These are phyloP conservation scores for Trametes hirsuta DNA, from an alignment of 1,284 basidiomycete genomes.

Conservation along the genomic window DNA sequence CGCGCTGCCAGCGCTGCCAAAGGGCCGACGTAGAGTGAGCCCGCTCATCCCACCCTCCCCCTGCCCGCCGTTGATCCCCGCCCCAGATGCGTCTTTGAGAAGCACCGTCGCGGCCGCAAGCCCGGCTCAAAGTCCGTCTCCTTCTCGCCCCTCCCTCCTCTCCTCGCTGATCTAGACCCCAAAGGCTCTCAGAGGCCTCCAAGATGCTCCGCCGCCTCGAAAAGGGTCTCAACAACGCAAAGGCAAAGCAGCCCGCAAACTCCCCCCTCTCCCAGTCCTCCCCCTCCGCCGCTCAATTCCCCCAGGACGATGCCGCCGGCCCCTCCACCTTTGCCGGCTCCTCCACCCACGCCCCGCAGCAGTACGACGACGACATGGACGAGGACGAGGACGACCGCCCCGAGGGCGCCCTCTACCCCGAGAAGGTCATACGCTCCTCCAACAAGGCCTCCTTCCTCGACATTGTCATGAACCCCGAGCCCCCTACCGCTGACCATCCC, in stretches of 20 bases:
- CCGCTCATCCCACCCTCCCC: slow-evolving; percentile 15
- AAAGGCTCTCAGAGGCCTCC: slow-evolving; percentile 80
- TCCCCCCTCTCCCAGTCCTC: slow-evolving; percentile 35
- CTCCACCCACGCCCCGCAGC: slow-evolving; percentile 34
- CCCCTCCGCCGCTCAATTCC: slow-evolving; percentile 39
- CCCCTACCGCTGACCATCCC: slow-evolving; percentile 29
- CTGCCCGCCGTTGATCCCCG: slow-evolving; percentile 19
- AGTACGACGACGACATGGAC: slow-evolving; percentile 41
- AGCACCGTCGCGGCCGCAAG: slow-evolving; percentile 82
- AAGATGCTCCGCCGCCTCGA: slow-evolving; percentile 85
- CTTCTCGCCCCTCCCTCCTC: slow-evolving; percentile 4
- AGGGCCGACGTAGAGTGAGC: slow-evolving; percentile 73
- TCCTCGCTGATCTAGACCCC: slow-evolving; percentile 12
- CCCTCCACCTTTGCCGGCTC: slow-evolving; percentile 5
- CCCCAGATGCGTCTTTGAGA: slow-evolving; percentile 78
- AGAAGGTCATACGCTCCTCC: slow-evolving; percentile 69
- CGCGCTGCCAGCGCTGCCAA: slow-evolving; percentile 80
- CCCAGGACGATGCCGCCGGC: slow-evolving; percentile 33
- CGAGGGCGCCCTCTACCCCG: slow-evolving; percentile 71
- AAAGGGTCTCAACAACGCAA: slow-evolving; percentile 77
- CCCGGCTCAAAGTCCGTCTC: slow-evolving; percentile 80
- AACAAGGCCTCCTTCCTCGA: slow-evolving; percentile 74
- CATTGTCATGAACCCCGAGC: slow-evolving; percentile 72
- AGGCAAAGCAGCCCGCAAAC: slow-evolving; percentile 60
- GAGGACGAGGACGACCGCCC: slow-evolving; percentile 65